A percentile compares a stretch with the other conserved stretches of the same genome.
These are phyloP conservation scores for Penicillium expansum DNA, from an alignment of 2,329 filamentous ascomycete genomes.

Conservation along the genomic window DNA sequence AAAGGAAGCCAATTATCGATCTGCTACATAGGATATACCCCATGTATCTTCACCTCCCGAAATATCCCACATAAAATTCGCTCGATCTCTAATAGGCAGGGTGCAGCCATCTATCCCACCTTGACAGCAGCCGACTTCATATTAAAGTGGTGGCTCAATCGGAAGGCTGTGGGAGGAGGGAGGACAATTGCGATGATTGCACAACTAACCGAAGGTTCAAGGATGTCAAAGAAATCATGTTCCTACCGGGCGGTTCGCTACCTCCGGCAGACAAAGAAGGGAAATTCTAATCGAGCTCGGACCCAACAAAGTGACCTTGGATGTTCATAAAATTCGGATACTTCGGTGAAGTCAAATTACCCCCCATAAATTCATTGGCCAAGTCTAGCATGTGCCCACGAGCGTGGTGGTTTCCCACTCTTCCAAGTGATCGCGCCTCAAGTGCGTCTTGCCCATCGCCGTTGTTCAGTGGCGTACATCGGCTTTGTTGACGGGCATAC, in stretches of 20 bases:
- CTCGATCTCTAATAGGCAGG: neutral
- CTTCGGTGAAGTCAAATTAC: neutral
- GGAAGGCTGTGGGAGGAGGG: accelerated
- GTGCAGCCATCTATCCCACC: neutral
- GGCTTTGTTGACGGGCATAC: neutral
- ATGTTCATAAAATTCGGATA: neutral
- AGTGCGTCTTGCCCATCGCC: too few relatives aligned
- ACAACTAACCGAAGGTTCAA: neutral
- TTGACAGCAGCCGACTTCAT: neutral
- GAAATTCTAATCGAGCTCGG: neutral
- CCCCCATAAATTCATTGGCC: neutral
- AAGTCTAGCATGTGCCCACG: neutral
- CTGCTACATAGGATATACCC: neutral
- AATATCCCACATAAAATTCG: neutral
- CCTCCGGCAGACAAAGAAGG: neutral
- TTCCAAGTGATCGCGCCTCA: neutral
- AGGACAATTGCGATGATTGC: neutral
- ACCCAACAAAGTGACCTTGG: neutral
- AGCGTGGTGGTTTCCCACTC: too few relatives aligned
- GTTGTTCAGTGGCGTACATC: neutral
- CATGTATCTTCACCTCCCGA: too few relatives aligned
- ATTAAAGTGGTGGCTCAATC: neutral
- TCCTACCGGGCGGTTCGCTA: neutral
- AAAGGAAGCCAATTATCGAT: neutral
- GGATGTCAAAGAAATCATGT: neutral